These are phyloP conservation scores for Fomitopsis betulina DNA, from an alignment of 1,284 basidiomycete species.

Conservation along the genomic window DNA sequence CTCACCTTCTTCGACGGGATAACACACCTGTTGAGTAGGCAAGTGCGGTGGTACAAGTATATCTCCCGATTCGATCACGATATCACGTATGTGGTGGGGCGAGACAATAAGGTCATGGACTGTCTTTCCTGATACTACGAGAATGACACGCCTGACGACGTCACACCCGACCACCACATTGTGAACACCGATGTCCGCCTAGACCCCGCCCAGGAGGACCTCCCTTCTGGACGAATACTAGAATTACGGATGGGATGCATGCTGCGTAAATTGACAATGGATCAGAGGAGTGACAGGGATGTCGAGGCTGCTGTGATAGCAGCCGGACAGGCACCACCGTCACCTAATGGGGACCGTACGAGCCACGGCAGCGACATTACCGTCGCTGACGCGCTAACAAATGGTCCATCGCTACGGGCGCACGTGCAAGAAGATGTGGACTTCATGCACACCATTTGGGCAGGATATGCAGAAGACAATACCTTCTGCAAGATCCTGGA, in stretches of 20 bases:
- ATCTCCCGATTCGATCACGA: constrained; percentile 31
- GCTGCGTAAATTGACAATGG: too few species aligned
- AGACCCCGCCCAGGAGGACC: too few species aligned
- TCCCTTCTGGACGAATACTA: constrained; percentile 11
- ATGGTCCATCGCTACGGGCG: background rate
- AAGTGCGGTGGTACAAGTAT: constrained; percentile 34
- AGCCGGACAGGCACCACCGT: background rate
- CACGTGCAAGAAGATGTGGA: background rate
- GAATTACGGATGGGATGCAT: too few species aligned
- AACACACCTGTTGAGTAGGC: constrained; percentile 27
- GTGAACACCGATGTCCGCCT: constrained; percentile 10
- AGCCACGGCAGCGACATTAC: background rate
- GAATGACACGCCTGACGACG: constrained; percentile 18
- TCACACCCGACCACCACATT: background rate
- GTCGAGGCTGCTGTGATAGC: too few species aligned
- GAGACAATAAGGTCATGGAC: constrained; percentile 33
- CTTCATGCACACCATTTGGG: background rate
- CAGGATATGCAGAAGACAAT: background rate
- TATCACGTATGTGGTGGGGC: constrained; percentile 31
- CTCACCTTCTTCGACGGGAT: constrained; percentile 34
- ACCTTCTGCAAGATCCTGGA: background rate
- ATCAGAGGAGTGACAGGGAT: too few species aligned
- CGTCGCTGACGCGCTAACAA: background rate
- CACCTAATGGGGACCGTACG: background rate
- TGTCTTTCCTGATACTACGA: constrained; percentile 31